Base-by-base conservation (phyloP, 2,329 filamentous ascomycete species). In the Venturia aucupariae region DNA sequence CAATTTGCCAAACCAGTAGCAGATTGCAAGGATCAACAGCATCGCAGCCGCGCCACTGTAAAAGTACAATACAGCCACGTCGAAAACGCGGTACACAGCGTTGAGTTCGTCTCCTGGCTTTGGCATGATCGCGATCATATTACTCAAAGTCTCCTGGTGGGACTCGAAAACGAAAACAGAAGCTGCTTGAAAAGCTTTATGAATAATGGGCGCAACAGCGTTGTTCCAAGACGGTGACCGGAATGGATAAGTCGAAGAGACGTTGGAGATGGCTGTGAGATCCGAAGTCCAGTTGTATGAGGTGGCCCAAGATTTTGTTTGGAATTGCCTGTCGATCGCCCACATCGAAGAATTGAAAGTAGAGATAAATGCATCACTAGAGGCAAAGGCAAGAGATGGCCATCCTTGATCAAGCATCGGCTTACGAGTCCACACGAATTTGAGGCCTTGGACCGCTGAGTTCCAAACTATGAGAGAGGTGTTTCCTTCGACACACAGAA, bases 401-500 rank as follows among this genome's bases (percentile, higher is more conserved):
- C 68, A 60, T 30, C 51, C 66, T 54, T 66, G 68, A 38, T 68
- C 59, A 27, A 51, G 46, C 39, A 61, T 41, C 10, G 67, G 67
- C n/a, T 67, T 65, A 6, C 69, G 39, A 17, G 19, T 63, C 70
- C 69, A 71, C 8, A 71, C 70, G 42, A 64, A 69, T 27, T 65
- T 69, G 1, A 71, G 64, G 3, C 63, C 68, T 66, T 71, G 69
- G 5, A 71, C 70, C 19, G 68, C 69, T 1, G 67, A 69, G 32
- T 70, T 69, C 62, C 62, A 64, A 11, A 59, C 62, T 22, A 63
- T 63, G 39, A 63, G 44, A 38, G 44, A 35, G 3, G 61, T 63
- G 30, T 63, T 63, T 32, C 72, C 72, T 61, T 74, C 71, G 5
- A 74, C 68, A 38, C 71, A 69, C 13, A 71, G 66, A 3, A 74